phyloP scores from a whole-genome alignment of 495 filamentous ascomycete genomes.

The Polyplosphaeria fusca region DNA sequence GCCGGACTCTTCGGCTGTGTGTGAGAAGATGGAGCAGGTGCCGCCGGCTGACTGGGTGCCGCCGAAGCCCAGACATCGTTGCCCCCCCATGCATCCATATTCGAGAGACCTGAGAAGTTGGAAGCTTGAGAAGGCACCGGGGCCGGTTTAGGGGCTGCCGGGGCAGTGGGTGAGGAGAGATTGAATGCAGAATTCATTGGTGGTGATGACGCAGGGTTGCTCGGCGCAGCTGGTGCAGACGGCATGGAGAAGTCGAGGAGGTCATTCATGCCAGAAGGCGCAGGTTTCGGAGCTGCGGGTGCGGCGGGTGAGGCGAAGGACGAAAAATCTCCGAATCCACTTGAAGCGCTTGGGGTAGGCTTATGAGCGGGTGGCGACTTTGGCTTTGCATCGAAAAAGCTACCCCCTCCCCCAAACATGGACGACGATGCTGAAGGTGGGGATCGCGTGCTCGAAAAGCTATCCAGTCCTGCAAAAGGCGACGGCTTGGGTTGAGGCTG shows the following conservation, averaged over 20 bases:
- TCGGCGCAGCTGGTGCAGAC: constrained; percentile 40
- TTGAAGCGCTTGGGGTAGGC: constrained; percentile 10
- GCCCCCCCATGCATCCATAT: constrained; percentile 49
- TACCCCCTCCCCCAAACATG: constrained; percentile 59
- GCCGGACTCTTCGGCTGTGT: constrained; percentile 50
- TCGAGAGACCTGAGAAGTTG: constrained; percentile 50
- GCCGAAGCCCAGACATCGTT: constrained; percentile 44
- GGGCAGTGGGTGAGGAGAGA: constrained; percentile 56
- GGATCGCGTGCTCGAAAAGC: constrained; percentile 50
- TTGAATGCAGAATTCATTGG: constrained; percentile 72
- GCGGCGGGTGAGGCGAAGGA: constrained; percentile 41
- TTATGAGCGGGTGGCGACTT: constrained; percentile 31
- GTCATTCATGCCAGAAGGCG: constrained; percentile 56
- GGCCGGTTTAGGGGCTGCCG: constrained; percentile 33
- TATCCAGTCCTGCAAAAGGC: constrained; percentile 71
- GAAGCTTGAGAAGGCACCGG: constrained; percentile 33
- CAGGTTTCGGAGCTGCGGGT: constrained; percentile 32
- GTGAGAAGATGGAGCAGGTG: constrained; percentile 43
- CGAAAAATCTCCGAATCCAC: constrained; percentile 43
- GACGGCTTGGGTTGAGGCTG: constrained; percentile 58
- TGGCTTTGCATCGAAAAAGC: constrained; percentile 67
- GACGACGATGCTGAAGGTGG: constrained; percentile 50
- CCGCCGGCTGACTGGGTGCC: constrained; percentile 14
- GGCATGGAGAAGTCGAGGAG: constrained; percentile 69
- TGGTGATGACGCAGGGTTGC: constrained; percentile 42